Evolutionary conservation across 768 basidiomycete genomes (phyloP).

Genomic region (Rhizopogon vulgaris): DNA sequence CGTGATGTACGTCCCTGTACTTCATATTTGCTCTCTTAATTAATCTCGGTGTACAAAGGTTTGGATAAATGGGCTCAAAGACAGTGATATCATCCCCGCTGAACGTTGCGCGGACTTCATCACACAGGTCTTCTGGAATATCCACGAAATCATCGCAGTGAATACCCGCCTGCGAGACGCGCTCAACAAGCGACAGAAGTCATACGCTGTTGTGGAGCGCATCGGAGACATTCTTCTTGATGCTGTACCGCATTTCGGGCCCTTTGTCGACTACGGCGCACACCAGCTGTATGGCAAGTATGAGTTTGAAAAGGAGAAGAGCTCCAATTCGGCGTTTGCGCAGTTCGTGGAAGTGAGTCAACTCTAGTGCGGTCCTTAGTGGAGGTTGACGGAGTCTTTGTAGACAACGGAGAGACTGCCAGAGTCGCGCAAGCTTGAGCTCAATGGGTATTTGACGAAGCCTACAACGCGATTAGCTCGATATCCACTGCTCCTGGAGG

Average conservation of each 20-base stretch:
- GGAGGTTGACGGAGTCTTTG: not conserved
- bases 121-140: conserved; percentile 96
- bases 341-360: conserved; percentile 84
- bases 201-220: conserved; percentile 85
- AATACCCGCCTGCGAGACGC: conserved; percentile 90
- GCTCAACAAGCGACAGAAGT: conserved; percentile 91
- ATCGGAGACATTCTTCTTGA: conserved; percentile 92
- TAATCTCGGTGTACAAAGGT: conserved; percentile 37
- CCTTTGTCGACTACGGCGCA: conserved; percentile 92
- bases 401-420: conserved; percentile 88
- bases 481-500: conserved; percentile 89
- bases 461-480: conserved; percentile 97
- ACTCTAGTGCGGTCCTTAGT: not conserved
- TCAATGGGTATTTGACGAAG: conserved; percentile 97
- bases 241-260: conserved; percentile 77
- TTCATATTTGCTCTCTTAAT: not conserved
- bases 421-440: conserved; percentile 91
- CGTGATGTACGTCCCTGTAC: conserved; percentile 63
- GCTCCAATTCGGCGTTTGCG: conserved; percentile 84
- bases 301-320: conserved; percentile 99
- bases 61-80: conserved; percentile 86
- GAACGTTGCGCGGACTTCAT: conserved; percentile 79
- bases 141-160: conserved; percentile 87
- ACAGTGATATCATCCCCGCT: conserved; percentile 69
- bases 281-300: conserved; percentile 98